Evolutionary conservation across 176 grass and related monocot species (phyloP), one percentile per base, ranked within the genome.

Genomic region (Lolium multiflorum): DNA sequence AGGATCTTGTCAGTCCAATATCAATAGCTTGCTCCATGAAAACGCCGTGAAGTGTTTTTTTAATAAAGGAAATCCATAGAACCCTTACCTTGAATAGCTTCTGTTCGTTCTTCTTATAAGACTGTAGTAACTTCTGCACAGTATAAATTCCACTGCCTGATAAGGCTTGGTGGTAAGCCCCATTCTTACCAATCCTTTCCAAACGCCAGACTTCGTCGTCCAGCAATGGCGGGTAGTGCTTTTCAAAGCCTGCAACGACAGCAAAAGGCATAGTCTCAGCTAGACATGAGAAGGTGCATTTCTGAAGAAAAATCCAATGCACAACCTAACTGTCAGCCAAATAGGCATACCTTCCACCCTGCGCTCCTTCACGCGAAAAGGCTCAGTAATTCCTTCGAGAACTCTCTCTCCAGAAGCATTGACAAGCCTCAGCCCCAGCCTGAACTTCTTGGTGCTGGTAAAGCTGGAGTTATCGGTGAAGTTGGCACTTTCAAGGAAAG

Each of bases 401-500:
- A 93, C 55, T 39, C 85, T 85, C 48, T 88, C 85, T 41, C 81
- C 77, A 85, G 71, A 55, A 82, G 52, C 13, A 9, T 58, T 62
- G 4, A 11, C 63, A 85, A 88, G 72, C 85, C 91, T 91, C 44
- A 91, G 37, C 5, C 91, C 91, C 64, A 93, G 85, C 70, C 85
- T 93, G 81, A 90, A 93, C 76, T 50, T 93, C 85, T 88, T 90
- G 8, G 88, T 93, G 62, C 78, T 87, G 6, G 81, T 90, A 71
- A 85, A 93, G 81, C 91, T 91, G 10, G 88, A 93, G 76, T 93
- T 93, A 49, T 93, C 91, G 39, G 88, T 90, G 77, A 93, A 93
- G 37, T 55, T 59, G 43, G 89, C 89, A 82, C 81, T 85, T n/a
- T 66, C 85, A 81, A 93, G 81, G 16, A 55, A 10, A 55, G 81